Evolutionary conservation across 257 asterid species (phyloP), one percentile per base, ranked within the genome.

Genomic region (Jasminum sambac): DNA sequence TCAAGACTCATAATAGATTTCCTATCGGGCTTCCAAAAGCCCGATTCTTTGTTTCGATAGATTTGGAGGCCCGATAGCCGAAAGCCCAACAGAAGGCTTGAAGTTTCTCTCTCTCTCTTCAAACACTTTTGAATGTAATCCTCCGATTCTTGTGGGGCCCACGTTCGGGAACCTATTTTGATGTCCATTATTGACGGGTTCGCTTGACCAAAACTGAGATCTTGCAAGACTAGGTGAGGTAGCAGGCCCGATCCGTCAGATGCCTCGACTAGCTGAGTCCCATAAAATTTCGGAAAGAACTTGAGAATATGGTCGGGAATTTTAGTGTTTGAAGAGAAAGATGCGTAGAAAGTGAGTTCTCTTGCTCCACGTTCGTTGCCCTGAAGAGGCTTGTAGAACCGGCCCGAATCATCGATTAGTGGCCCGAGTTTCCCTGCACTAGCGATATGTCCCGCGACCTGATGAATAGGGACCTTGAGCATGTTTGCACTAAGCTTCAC

Each of bases 401-500:
- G 84, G 6, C 99, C 99, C 0, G 95, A 91, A 67, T 88, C 96
- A 69, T 91, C 99, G 11, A 88, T 63, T 11, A 91, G 95, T 11
- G 99, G 98, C 10, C 99, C 99, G 10, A 91, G 90, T 50, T 69
- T 80, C 64, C 98, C 98, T 2, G 34, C 69, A 10, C 39, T 77
- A 41, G 95, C 97, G 83, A 67, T 62, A 79, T 95, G 99, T 0
- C 99, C 99, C n/a, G 99, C 96, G 68, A 95, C 99, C 77, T 95
- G 99, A 78, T 95, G 81, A 26, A 79, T 80, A 9, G 99, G 97
- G 68, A 82, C 74, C 86, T 85, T 89, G 63, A 95, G 85, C 99
- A 91, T 95, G 83, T 39, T 62, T 36, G 52, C 63, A 60, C 70
- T 7, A 10, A 42, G n/a, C n/a, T n/a, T n/a, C n/a, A n/a, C n/a